These are phyloP conservation scores for Pelargonium australe DNA, from an alignment of 441 rosid genomes.

Conservation along the genomic window DNA sequence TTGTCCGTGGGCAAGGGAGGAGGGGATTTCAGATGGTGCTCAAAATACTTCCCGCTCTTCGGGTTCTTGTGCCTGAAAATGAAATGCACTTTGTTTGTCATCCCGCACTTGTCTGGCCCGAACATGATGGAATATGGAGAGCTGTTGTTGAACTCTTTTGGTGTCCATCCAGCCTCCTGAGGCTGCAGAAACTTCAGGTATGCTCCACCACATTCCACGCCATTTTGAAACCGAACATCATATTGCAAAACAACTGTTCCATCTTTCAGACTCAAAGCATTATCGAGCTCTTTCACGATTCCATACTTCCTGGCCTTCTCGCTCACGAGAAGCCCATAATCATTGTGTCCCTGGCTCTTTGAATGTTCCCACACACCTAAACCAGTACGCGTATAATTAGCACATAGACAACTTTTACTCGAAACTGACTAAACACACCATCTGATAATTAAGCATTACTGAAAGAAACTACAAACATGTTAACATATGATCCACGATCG, in stretches of 20 bases:
- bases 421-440: too few relatives aligned
- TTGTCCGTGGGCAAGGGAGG: background rate
- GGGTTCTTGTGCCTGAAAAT: background rate
- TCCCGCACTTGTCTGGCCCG: background rate
- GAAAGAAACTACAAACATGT: too few relatives aligned
- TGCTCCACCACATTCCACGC: background rate
- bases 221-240: background rate
- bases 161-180: background rate
- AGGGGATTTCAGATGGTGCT: background rate
- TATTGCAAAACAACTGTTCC: background rate
- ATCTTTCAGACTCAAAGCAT: background rate
- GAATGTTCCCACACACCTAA: background rate
- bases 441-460: too few relatives aligned
- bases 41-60: background rate
- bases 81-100: background rate
- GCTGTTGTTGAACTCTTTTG: background rate
- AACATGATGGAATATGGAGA: background rate
- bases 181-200: background rate
- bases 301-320: background rate
- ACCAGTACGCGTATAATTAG: background rate
- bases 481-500: too few relatives aligned
- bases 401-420: too few relatives aligned
- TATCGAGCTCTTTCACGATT: background rate
- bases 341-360: background rate
- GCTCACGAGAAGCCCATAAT: background rate